A percentile compares a stretch with the other conserved stretches of the same genome.
These are phyloP conservation scores for Beta vulgaris DNA, from an alignment of 148 eudicot species.

Conservation along the genomic window DNA sequence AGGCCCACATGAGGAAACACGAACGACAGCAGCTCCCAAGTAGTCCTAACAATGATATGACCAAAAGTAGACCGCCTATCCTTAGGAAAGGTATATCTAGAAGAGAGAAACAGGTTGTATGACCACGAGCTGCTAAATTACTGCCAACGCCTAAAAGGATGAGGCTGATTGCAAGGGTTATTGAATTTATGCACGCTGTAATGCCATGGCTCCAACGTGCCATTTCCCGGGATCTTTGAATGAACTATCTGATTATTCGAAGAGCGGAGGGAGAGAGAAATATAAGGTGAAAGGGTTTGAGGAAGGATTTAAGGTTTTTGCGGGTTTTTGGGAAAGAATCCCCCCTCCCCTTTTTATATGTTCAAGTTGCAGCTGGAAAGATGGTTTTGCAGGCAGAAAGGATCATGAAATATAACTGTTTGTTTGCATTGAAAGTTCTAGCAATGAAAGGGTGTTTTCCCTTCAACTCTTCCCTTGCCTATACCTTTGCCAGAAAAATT, in stretches of 20 bases:
- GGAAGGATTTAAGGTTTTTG: neutral
- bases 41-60: conserved; percentile 16
- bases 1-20: conserved; percentile 25
- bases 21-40: conserved; percentile 22
- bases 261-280: conserved; percentile 1
- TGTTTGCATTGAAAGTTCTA: neutral
- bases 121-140: neutral
- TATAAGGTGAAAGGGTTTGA: neutral
- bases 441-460: too few relatives aligned
- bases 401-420: conserved; percentile 7
- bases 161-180: conserved; percentile 2
- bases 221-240: neutral
- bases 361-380: neutral
- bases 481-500: too few relatives aligned
- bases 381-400: neutral
- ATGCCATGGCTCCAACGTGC: conserved; percentile 7
- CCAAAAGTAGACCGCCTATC: conserved; percentile 16
- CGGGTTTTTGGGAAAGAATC: neutral
- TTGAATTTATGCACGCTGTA: neutral
- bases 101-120: conserved; percentile 8
- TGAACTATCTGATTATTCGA: neutral
- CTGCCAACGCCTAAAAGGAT: neutral
- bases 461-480: too few relatives aligned
- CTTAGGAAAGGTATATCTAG: neutral
- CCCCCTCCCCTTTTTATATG: neutral